Evolutionary conservation across 2,329 filamentous ascomycete genomes (phyloP).

Genomic region (Venturia carpophila): DNA sequence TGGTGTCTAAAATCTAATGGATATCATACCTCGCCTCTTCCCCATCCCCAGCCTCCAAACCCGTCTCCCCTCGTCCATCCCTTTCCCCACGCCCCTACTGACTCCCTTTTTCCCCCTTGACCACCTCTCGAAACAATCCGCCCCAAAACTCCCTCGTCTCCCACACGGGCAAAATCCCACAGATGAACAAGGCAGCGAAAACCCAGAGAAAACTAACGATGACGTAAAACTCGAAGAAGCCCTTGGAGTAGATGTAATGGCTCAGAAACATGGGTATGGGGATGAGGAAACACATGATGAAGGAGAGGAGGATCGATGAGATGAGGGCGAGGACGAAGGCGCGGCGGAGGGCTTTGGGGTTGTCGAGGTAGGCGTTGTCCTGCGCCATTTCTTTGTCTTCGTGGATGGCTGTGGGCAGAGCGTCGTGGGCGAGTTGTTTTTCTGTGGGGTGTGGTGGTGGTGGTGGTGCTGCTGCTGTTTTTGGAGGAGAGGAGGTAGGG

Average conservation of each 20-base stretch:
- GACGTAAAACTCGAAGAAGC: conserved; percentile 37
- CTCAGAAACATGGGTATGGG: conserved; percentile 38
- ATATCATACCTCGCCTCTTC: no score
- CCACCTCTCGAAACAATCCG: not conserved
- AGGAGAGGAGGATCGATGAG: conserved; percentile 32
- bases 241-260: conserved; percentile 34
- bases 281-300: conserved; percentile 35
- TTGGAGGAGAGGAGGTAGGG: not conserved
- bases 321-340: conserved; percentile 34
- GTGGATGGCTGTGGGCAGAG: not conserved
- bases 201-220: conserved; percentile 38
- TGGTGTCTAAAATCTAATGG: no score
- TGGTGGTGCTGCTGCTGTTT: not conserved
- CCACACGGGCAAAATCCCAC: conserved; percentile 36
- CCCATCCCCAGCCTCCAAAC: no score
- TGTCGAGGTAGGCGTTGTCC: not conserved
- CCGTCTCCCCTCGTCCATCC: no score
- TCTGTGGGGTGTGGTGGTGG: no score
- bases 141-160: conserved; percentile 32
- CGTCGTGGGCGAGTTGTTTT: conserved; percentile 5
- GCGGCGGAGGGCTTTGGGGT: conserved; percentile 24
- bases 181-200: conserved; percentile 34
- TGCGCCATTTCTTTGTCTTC: conserved; percentile 9
- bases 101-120: not conserved
- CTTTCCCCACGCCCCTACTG: not conserved